Conservation (phyloP, 257 asterid genomes). For the Nicotiana otophora region DNA sequence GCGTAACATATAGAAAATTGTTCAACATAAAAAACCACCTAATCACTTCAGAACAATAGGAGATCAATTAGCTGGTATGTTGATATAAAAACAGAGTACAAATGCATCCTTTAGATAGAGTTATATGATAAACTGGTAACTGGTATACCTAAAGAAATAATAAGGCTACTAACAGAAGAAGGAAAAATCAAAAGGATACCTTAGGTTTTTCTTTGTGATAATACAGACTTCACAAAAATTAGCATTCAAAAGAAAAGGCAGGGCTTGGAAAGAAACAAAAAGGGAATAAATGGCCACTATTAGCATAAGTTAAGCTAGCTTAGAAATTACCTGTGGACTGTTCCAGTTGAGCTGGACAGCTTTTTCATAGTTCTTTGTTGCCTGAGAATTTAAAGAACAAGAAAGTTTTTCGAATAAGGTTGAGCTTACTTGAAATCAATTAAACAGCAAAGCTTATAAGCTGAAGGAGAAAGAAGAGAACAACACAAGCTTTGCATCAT, state of each 20-base stretch:
- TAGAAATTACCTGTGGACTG: slow-evolving; percentile 86
- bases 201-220: neutral
- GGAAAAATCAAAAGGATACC: slow-evolving; percentile 4
- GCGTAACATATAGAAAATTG: neutral
- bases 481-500: neutral
- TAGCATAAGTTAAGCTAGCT: slow-evolving; percentile 9
- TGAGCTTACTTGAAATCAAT: neutral
- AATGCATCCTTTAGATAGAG: slow-evolving; percentile 3
- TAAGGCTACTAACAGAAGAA: neutral
- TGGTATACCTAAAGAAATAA: neutral
- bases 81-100: neutral
- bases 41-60: neutral
- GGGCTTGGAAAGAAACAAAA: neutral
- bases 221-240: neutral
- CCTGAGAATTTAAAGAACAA: slow-evolving; percentile 50
- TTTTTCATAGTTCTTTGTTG: slow-evolving; percentile 85
- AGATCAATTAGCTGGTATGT: neutral
- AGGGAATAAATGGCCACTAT: neutral
- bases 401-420: slow-evolving; percentile 1
- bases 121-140: neutral
- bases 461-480: slow-evolving; percentile 2
- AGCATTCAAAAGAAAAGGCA: neutral
- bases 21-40: neutral
- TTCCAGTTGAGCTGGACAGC: slow-evolving; percentile 99
- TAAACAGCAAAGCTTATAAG: neutral